Base-by-base conservation (phyloP, 257 asterid species). In the Cruciata laevipes region DNA sequence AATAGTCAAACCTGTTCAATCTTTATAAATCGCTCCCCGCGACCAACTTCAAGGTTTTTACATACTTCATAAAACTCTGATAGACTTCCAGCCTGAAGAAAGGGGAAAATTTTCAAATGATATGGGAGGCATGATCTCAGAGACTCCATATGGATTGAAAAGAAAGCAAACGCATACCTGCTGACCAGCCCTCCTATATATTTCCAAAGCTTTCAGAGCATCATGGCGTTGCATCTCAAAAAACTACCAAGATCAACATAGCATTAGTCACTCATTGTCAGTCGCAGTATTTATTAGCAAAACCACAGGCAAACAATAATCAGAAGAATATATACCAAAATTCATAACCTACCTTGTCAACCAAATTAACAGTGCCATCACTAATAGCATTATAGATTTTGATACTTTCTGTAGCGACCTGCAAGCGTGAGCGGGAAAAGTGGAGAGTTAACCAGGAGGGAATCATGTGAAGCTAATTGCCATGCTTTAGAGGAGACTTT, bases 151-250 rank as follows among this genome's bases (percentile, higher is more conserved):
- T 25, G 42, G 70, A 61, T 70, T 25, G 18, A 57, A 24, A 27
- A 52, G 33, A 32, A 21, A 53, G 56, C 11, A 49, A 37, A 69
- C 56, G 24, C 32, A 30, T 76, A 94, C 99, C 99, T 94, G 99
- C 73, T 78, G 88, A 32, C 98, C 89, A 33, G 99, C 91, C 82
- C 95, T 84, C 63, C 84, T 77, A 73, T 94, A 94, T 84, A 90
- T 82, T 73, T 90, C 99, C 85, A 94, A 73, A 60, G 98, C 91
- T 80, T 84, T 90, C 30, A 88, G 80, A 77, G 99, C 98, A 80
- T 94, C 98, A 67, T 76, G 81, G 69, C 85, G 93, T 88, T 90
- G 95, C 99, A 94, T 94, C 92, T 94, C 99, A 74, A 94, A 94
- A 81, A 94, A 94, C 99, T 94, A 81, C 63, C 47, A 62, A 61